Evolutionary conservation across 345 rosid genomes (phyloP), one percentile per base, ranked within the genome.

Genomic region (Boechera stricta): DNA sequence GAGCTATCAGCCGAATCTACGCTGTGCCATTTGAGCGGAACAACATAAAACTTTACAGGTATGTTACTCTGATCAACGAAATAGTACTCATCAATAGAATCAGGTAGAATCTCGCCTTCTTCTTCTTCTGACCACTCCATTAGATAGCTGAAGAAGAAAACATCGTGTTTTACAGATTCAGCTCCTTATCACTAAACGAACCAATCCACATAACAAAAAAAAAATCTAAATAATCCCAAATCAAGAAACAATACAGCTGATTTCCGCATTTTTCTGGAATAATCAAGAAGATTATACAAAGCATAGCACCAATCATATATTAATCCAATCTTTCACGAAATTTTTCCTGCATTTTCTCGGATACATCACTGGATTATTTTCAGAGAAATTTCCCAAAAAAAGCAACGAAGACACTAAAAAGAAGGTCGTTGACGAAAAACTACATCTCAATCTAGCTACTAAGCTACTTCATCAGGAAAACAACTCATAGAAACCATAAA

Each of bases 91-190:
- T 64, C 71, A 8, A 74, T 28, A 26, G 1, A 21, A 18, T 74
- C 57, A 32, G 78, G 78, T 65, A 54, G 48, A 55, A 74, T 64
- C 78, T 74, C 49, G 5, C 77, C 77, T 39, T 73, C 77, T 64
- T 73, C 77, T 1, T 73, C 77, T 1, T 64, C 64, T 2, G 77
- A 73, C 16, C 54, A 73, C 6, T 73, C 71, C 77, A 73, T 73
- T 13, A 29, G 70, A 64, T 21, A 64, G 5, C 54, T 53, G 55
- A 36, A 48, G 47, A 16, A 38, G 29, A 16, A 28, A 10, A 58
- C 31, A 44, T 44, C 48, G 62, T 5, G 52, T 16, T 48, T n/a
- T 16, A 48, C 52, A 51, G 18, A 62, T 38, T 52, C 24, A 52
- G 8, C 60, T 36, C 45, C 45, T 33, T 18, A 49, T 48, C 44